Evolutionary conservation across 352 stramenopile genomes (phyloP).

Genomic region (Globisporangium cylindrosporum): DNA sequence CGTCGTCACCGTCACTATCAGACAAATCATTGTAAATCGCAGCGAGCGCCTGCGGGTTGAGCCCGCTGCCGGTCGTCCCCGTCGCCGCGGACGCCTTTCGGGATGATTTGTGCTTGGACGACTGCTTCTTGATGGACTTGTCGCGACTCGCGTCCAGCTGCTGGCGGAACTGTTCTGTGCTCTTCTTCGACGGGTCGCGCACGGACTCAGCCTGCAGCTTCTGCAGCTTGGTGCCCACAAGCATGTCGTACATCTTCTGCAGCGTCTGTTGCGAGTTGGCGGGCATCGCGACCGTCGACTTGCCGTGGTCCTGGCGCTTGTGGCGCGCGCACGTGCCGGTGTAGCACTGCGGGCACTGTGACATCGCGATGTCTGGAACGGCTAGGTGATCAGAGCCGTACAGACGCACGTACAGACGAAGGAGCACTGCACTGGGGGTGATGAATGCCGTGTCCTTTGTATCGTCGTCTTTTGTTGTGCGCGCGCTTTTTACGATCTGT

Average conservation of each 20-base stretch:
- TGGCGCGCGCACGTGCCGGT: constrained; percentile 72
- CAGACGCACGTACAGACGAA: neutral
- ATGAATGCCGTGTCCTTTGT: neutral
- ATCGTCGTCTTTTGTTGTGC: neutral
- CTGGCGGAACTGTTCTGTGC: constrained; percentile 53
- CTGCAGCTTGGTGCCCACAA: constrained; percentile 65
- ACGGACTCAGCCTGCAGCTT: constrained; percentile 64
- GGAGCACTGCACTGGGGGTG: neutral
- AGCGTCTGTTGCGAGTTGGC: constrained; percentile 57
- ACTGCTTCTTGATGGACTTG: constrained; percentile 51
- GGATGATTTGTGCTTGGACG: constrained; percentile 32
- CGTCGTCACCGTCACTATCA: constrained; percentile 27
- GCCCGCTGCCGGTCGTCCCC: constrained; percentile 33
- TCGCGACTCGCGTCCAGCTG: constrained; percentile 64
- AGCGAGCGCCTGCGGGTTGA: constrained; percentile 72
- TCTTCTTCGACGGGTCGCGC: constrained; percentile 34
- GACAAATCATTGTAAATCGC: constrained; percentile 47
- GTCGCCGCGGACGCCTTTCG: constrained; percentile 15
- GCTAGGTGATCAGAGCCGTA: neutral
- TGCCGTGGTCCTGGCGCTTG: constrained; percentile 56
- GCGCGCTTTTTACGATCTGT: neutral
- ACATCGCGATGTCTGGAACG: constrained; percentile 27
- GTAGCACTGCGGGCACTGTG: constrained; percentile 80
- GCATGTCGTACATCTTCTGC: constrained; percentile 76
- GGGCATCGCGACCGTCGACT: constrained; percentile 40